Percentiles rank a stretch among this genome's conserved stretches.
Evolutionary conservation across 768 basidiomycete species (phyloP).

Genomic region (Gymnopilus dilepis): DNA sequence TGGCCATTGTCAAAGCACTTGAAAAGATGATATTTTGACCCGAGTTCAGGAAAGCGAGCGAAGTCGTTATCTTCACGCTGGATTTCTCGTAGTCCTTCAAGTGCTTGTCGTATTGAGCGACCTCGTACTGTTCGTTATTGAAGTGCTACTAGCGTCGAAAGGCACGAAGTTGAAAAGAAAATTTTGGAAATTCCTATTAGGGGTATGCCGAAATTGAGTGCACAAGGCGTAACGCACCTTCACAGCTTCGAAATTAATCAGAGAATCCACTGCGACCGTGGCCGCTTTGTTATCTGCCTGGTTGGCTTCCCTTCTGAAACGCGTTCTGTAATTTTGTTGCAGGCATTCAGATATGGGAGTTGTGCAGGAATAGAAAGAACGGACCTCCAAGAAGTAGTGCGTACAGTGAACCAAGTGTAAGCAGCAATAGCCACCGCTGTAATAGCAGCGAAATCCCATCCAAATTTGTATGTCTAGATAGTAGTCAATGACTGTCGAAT

Average conservation of each 20-base stretch:
- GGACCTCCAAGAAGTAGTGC: slow-evolving; percentile 96
- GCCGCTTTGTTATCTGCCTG: slow-evolving; percentile 97
- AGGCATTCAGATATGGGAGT: neutral
- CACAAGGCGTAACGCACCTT: slow-evolving; percentile 60
- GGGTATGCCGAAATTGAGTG: slow-evolving; percentile 1
- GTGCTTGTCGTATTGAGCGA: slow-evolving; percentile 90
- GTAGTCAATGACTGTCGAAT: neutral
- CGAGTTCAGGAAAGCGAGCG: slow-evolving; percentile 90
- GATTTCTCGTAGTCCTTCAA: slow-evolving; percentile 88
- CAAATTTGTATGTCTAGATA: slow-evolving; percentile 91
- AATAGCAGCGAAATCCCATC: slow-evolving; percentile 95
- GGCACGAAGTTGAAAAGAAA: slow-evolving; percentile 4
- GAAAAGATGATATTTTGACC: slow-evolving; percentile 98
- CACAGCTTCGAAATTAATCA: slow-evolving; percentile 99
- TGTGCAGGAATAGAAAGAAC: neutral
- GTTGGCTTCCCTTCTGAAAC: slow-evolving; percentile 94
- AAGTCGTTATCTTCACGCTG: slow-evolving; percentile 94
- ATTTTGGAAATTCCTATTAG: slow-evolving; percentile 5
- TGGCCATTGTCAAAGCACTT: slow-evolving; percentile 88
- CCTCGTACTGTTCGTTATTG: slow-evolving; percentile 94
- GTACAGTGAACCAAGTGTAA: slow-evolving; percentile 97
- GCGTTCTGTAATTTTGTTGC: slow-evolving; percentile 65
- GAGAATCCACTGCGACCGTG: slow-evolving; percentile 88
- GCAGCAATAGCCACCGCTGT: slow-evolving; percentile 83
- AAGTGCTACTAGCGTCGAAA: slow-evolving; percentile 68